Evolutionary conservation across 108 stramenopile genomes (phyloP), one percentile per base, ranked within the genome.

Genomic region (Pinguiococcus pyrenoidosus): DNA sequence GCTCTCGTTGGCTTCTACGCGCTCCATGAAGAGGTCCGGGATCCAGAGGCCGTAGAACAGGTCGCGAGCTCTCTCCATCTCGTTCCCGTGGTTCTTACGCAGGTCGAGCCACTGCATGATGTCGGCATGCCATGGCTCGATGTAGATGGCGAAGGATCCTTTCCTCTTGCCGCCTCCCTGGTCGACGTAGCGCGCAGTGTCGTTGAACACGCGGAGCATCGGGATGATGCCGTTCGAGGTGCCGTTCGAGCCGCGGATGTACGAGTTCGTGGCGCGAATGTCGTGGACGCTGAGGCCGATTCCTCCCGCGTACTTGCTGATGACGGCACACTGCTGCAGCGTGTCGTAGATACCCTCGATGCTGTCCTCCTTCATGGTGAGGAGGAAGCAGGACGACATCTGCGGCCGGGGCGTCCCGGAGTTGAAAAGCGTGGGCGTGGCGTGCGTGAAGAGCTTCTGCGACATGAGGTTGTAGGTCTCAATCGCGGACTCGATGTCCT

Each of bases 81-180:
- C 93, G 47, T 92, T 89, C 6, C 93, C 93, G 53, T 89, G 88
- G 72, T 96, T 96, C 74, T 90, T 89, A 51, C 81, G 83, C 35
- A 96, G 59, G 63, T 92, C 88, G 18, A 96, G 56, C 24, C 87
- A 84, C 46, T 89, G 85, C 40, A 84, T 67, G 46, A 96, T 74
- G 54, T 96, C 94, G 1, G 89, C 84, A 64, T 96, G 94, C 88
- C 90, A 92, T 8, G 94, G 94, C 57, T 96, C 94, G 1, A 96
- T 37, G 64, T 92, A 96, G 44, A 92, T 61, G 10, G 94, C 94
- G 68, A 96, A 86, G 25, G 90, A 86, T 4, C 94, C 94, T 16
- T 88, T 88, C 34, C 94, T 67, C 58, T 89, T 92, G 16, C 92
- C 92, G 7, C 93, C 94, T 2, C 90, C 94, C 54, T 96, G 95